phyloP scores from a whole-genome alignment of 768 basidiomycete species.

The Rhizopogon vinicolor region DNA sequence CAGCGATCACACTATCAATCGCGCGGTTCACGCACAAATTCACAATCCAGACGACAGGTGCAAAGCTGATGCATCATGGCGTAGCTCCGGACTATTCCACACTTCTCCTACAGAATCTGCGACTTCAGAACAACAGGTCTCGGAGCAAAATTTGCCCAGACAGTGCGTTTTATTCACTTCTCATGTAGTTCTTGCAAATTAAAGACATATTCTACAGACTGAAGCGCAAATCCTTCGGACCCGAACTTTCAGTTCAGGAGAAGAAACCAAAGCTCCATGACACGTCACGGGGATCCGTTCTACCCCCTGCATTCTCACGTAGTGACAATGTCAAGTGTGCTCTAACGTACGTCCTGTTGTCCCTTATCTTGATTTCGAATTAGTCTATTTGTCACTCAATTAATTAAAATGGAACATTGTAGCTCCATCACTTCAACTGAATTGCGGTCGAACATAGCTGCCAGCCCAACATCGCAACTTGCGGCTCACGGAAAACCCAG shows the following conservation, averaged over 20 bases:
- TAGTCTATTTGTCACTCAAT: background rate
- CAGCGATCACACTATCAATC: constrained; percentile 1
- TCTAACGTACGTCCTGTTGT: constrained; percentile 9
- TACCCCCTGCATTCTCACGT: background rate
- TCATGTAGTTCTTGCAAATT: background rate
- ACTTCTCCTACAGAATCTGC: background rate
- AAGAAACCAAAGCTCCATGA: background rate
- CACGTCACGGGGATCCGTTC: background rate
- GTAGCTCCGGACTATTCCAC: background rate
- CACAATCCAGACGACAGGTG: background rate
- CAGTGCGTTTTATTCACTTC: constrained; percentile 8
- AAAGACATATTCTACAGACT: constrained; percentile 2
- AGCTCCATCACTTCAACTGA: background rate
- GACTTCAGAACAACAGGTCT: background rate
- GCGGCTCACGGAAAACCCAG: background rate
- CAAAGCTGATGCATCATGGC: background rate
- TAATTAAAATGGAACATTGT: background rate
- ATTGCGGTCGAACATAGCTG: background rate
- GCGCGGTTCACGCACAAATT: background rate
- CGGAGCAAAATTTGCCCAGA: background rate
- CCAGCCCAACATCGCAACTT: background rate
- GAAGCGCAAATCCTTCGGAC: constrained; percentile 1
- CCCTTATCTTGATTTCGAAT: background rate
- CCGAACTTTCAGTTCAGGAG: background rate
- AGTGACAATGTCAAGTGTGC: constrained; percentile 1